Base-by-base conservation (phyloP, 225 moss, liverwort and hornwort genomes). In the Anthoceros angustus region DNA sequence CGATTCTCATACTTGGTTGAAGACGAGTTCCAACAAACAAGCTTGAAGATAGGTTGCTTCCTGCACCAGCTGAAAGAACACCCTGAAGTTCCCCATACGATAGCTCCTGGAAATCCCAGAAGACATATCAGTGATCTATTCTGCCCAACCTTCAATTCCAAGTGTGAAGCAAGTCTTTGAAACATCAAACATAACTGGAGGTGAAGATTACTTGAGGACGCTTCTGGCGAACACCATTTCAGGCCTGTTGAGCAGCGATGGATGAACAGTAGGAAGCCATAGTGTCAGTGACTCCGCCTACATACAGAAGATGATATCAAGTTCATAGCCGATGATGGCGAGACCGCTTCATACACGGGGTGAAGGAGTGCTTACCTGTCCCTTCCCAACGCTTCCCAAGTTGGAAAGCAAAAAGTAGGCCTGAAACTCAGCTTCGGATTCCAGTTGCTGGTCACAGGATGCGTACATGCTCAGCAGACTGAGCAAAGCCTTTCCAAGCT, bases 351-450 rank as follows among this genome's bases (percentile, higher is more conserved):
- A 21, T 20, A 65, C 8, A 10, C n/a, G 25, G 24, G 26, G 42
- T 15, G 16, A 11, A 65, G 41, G 41, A 39, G 32, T 16, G 21
- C 55, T 7, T 23, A 55, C 85, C 85, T 85, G 82, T 20, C 82
- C 83, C 55, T 79, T 77, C 32, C 79, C 87, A 72, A 86, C 80
- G 66, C 82, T 83, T 38, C 87, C 88, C 38, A 95, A 74, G 74
- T 95, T 88, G 77, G 90, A 78, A 49, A 95, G 76, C 67, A 95
- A 83, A 43, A 88, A 88, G 71, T 95, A 95, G 41, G 84, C 74
- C 70, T 83, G 77, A 26, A 90, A 95, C 69, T 95, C 94, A 4
- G 87, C 90, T 77, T 90, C 86, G 65, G 80, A 82, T 74, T 75
- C 68, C 71, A 76, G 77, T 8, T 74, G 49, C 45, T 73, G 77